Conservation (phyloP, 1,139 yeast genomes). For the Suhomyces bolitotheri region DNA sequence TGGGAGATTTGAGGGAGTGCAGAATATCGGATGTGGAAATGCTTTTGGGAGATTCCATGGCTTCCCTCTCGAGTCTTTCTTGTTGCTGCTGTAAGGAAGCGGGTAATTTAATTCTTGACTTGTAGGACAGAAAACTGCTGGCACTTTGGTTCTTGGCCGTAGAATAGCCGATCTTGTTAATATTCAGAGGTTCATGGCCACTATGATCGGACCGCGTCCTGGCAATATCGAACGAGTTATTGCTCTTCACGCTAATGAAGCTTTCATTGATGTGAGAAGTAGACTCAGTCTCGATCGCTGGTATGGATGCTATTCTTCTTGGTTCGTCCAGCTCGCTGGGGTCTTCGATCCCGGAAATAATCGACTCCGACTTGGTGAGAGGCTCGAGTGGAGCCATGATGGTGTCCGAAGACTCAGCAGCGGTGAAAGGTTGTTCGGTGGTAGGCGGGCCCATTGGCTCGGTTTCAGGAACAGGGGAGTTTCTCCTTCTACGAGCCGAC, state of each 20-base stretch:
- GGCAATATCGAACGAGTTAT: slow-evolving; percentile 8
- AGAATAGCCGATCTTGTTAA: slow-evolving; percentile 10
- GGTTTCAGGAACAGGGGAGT: slow-evolving; percentile 7
- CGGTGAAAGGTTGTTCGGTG: neutral
- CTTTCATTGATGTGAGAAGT: slow-evolving; percentile 5
- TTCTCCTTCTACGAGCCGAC: slow-evolving; percentile 22
- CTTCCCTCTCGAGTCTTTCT: slow-evolving; percentile 5
- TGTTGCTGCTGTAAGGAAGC: slow-evolving; percentile 21
- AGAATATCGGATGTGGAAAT: slow-evolving; percentile 2
- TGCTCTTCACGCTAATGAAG: slow-evolving; percentile 8
- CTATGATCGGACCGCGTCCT: slow-evolving; percentile 12
- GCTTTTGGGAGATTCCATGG: slow-evolving; percentile 6
- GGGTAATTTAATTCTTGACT: slow-evolving; percentile 37
- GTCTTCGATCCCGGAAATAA: neutral
- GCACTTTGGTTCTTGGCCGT: slow-evolving; percentile 25
- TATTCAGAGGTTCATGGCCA: slow-evolving; percentile 1
- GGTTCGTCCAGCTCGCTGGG: slow-evolving; percentile 1
- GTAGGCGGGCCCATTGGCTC: neutral
- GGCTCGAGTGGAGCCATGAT: neutral
- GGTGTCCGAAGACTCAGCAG: neutral
- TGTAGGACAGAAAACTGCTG: slow-evolving; percentile 33
- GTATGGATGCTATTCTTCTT: neutral
- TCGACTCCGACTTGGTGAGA: neutral
- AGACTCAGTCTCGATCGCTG: neutral
- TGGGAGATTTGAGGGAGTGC: slow-evolving; percentile 12